A percentile compares a stretch with the other conserved stretches of the same genome.
Conservation (phyloP, 78 protist genomes). For the Salpingoeca rosetta region DNA sequence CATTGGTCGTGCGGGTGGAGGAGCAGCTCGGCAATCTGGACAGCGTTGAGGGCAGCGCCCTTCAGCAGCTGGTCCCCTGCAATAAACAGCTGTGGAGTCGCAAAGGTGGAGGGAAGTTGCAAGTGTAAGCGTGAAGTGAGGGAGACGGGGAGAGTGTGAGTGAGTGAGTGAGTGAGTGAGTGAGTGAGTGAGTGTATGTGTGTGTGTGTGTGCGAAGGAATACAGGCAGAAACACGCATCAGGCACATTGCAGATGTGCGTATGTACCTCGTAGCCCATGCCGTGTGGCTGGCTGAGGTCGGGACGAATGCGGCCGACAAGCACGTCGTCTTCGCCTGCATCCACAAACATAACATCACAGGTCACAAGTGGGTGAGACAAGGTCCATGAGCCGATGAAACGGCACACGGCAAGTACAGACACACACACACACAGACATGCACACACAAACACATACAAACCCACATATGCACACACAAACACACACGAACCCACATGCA, state of each 20-base stretch:
- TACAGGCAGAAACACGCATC: no score
- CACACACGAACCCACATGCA: neutral
- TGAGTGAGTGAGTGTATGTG: no score
- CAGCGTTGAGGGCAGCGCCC: neutral
- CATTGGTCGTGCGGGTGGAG: neutral
- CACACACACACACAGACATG: neutral
- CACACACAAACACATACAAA: neutral
- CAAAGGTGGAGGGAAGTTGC: no score
- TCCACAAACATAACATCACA: neutral
- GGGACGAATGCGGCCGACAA: neutral
- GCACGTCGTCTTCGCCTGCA: neutral
- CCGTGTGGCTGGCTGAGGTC: neutral
- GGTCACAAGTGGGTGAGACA: neutral
- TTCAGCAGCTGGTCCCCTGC: neutral
- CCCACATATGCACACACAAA: no score
- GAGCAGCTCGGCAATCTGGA: neutral
- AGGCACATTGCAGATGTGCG: neutral
- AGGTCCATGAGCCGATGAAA: neutral
- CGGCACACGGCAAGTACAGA: neutral
- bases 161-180: no score
- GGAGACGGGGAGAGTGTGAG: no score
- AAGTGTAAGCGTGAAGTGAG: no score
- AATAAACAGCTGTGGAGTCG: neutral
- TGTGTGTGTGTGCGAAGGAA: no score
- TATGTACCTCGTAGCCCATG: neutral